phyloP scores from a whole-genome alignment of 2,329 filamentous ascomycete genomes.

The Fusarium sp. region DNA sequence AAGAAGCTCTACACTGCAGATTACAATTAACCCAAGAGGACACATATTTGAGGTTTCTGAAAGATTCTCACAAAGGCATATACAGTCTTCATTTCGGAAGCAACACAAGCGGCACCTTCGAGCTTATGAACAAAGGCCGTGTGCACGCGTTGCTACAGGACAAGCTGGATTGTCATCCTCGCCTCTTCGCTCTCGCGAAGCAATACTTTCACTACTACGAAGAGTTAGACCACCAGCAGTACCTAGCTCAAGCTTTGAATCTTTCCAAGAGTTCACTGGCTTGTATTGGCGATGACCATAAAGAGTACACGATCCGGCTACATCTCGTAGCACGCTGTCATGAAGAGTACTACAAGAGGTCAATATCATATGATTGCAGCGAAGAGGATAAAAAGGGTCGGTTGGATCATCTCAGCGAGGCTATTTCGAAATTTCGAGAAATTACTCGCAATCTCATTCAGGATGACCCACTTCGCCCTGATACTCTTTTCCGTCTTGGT shows the following conservation, averaged over 20 bases:
- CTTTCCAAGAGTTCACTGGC: background rate
- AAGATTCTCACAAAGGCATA: fast-evolving
- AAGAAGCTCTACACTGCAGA: background rate
- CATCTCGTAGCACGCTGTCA: background rate
- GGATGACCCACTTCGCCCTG: background rate
- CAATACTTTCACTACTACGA: background rate
- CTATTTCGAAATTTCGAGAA: background rate
- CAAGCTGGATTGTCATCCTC: background rate
- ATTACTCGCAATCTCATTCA: fast-evolving
- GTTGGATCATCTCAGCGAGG: fast-evolving
- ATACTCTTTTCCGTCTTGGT: background rate
- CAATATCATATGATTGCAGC: fast-evolving
- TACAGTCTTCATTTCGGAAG: background rate
- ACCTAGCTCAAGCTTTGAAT: background rate
- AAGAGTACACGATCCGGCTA: fast-evolving
- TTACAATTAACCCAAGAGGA: fast-evolving
- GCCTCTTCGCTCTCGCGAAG: fast-evolving
- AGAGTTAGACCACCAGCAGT: fast-evolving
- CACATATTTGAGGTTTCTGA: background rate
- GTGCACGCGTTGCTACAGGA: background rate
- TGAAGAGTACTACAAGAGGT: background rate
- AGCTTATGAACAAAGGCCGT: fast-evolving
- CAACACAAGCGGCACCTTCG: fast-evolving
- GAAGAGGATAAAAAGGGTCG: background rate
- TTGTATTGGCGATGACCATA: background rate